Conservation (phyloP, 805 yeast genomes). For the Tetrapisispora fleetii region DNA sequence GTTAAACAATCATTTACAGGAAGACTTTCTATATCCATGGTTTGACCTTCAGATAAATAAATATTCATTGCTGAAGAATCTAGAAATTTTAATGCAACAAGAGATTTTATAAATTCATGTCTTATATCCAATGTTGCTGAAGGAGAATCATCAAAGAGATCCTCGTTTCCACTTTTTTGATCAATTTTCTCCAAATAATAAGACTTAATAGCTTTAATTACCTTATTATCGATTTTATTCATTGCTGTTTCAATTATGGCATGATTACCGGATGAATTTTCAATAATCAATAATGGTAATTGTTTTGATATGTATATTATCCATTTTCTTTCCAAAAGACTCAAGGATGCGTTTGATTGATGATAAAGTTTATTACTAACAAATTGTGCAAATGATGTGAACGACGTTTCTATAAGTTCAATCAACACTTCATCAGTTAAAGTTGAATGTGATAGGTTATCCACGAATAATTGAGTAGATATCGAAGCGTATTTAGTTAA, state of each 20-base stretch:
- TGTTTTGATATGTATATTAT: slow-evolving; percentile 36
- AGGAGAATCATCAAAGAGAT: slow-evolving; percentile 43
- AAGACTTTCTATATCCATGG: slow-evolving; percentile 28
- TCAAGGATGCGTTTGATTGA: slow-evolving; percentile 28
- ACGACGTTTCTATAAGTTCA: slow-evolving; percentile 30
- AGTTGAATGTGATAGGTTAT: slow-evolving; percentile 16
- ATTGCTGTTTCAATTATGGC: slow-evolving; percentile 14
- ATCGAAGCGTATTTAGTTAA: slow-evolving; percentile 25
- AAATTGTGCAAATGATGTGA: slow-evolving; percentile 35
- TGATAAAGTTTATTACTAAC: slow-evolving; percentile 36
- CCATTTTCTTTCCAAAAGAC: slow-evolving; percentile 34
- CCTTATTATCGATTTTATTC: slow-evolving; percentile 24
- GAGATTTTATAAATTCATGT: slow-evolving; percentile 40
- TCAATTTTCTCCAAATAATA: slow-evolving; percentile 30
- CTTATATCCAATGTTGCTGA: slow-evolving; percentile 39
- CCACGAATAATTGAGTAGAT: slow-evolving; percentile 27
- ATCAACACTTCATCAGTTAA: slow-evolving; percentile 15
- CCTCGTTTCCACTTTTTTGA: slow-evolving; percentile 32
- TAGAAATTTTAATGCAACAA: slow-evolving; percentile 34
- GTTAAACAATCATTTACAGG: slow-evolving; percentile 27
- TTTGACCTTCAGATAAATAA: slow-evolving; percentile 33
- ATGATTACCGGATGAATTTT: slow-evolving; percentile 12
- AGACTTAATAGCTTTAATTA: slow-evolving; percentile 25
- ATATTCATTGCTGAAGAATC: slow-evolving; percentile 27
- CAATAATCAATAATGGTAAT: slow-evolving; percentile 37